Evolutionary conservation across 306 rosid species (phyloP), one percentile per base, ranked within the genome.

Genomic region (Cajanus cajan): DNA sequence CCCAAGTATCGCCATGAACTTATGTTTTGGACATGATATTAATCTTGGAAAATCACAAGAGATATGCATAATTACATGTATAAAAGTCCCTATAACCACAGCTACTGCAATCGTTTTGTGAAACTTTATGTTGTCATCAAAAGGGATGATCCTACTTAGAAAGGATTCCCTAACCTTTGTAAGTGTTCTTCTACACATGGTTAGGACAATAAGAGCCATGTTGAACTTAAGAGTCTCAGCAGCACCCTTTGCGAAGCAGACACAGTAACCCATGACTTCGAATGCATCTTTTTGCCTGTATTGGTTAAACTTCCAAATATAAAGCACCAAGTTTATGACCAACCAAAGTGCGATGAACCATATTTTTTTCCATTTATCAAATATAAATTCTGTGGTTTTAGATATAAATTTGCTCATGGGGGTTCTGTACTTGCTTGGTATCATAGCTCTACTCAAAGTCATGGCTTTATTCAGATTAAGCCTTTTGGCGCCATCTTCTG

Each of bases 201-300:
- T 92, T 34, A 95, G 68, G 63, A 95, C 89, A 74, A 95, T 84
- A 14, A 92, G 86, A 72, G 98, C 98, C 98, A 95, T 92, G 71
- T 95, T 95, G 85, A 95, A 85, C 84, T 95, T 95, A 41, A 91
- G 92, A 48, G 97, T 92, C 89, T 95, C 98, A 12, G 98, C 98
- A 9, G 90, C 89, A 79, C 98, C 98, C 71, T 95, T 95, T 74
- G 98, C 98, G 14, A 79, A 24, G 84, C 98, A 95, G 39, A 95
- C 43, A 64, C 98, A 95, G 25, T 73, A 37, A 12, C 98, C 98
- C 98, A 95, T 92, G 82, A 95, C 68, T 78, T 87, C 34, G 76
- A 64, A 92, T 22, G 88, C 87, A 15, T 44, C 78, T 62, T 2
- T 81, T 0, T 85, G 22, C 83, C 70, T 80, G 81, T 95, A 95